These are phyloP conservation scores for Sporormia fimetaria DNA, from an alignment of 495 filamentous ascomycete species.

Conservation along the genomic window DNA sequence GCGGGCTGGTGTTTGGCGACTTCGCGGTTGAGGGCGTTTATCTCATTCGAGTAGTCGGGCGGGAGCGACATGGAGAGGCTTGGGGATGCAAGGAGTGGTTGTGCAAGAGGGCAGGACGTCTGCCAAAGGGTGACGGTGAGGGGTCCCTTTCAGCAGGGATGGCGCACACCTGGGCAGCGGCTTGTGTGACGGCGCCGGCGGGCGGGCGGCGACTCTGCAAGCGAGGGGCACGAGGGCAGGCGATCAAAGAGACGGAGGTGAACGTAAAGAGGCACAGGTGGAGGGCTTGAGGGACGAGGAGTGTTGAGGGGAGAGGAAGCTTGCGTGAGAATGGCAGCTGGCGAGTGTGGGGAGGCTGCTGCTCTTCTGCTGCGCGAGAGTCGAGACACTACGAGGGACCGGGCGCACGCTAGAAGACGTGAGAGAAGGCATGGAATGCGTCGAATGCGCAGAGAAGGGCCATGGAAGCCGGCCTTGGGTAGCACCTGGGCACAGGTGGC, in stretches of 20 bases:
- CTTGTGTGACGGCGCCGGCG: not conserved
- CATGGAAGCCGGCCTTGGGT: not conserved
- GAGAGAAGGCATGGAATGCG: not conserved
- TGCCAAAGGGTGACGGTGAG: not conserved
- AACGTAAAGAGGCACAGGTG: not conserved
- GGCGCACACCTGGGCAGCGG: not conserved
- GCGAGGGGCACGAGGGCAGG: not conserved
- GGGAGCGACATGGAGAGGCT: constrained; percentile 40
- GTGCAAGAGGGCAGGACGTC: not conserved
- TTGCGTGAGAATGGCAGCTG: not conserved
- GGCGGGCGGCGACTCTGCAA: not conserved
- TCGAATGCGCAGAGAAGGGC: not conserved
- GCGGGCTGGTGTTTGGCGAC: constrained; percentile 40
- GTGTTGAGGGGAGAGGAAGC: not conserved
- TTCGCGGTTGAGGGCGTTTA: constrained; percentile 47
- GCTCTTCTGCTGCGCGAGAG: not conserved
- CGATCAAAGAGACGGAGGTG: not conserved
- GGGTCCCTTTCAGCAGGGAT: not conserved
- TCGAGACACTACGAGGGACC: not conserved
- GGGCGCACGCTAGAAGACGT: not conserved
- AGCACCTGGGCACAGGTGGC: no score
- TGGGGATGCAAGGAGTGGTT: constrained; percentile 7
- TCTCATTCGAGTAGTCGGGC: constrained; percentile 46
- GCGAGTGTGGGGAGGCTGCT: not conserved
- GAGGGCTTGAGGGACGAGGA: not conserved